Conservation (phyloP, 805 yeast genomes). For the Clavispora asparagi region DNA sequence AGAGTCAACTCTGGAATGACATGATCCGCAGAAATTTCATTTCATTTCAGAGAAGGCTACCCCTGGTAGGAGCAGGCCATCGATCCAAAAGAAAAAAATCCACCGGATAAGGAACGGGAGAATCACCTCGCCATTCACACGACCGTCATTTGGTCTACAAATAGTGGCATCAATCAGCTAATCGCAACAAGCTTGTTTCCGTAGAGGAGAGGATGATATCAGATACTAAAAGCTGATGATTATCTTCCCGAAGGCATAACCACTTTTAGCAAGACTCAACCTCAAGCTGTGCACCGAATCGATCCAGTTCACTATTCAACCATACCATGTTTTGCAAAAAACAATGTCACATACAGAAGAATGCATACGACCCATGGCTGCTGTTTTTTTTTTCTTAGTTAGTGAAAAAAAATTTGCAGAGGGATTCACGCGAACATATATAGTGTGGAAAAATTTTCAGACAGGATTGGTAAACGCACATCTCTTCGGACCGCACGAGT, state of each 20-base stretch:
- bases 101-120: background rate
- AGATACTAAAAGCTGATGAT: constrained; percentile 6
- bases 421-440: constrained; percentile 4
- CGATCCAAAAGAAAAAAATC: background rate
- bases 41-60: background rate
- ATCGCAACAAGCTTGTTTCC: constrained; percentile 1
- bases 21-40: background rate
- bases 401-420: constrained; percentile 8
- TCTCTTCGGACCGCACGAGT: background rate
- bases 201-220: constrained; percentile 5
- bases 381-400: constrained; percentile 29
- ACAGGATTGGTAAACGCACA: background rate
- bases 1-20: background rate
- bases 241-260: constrained; percentile 1
- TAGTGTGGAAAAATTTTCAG: constrained; percentile 17
- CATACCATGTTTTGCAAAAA: constrained; percentile 12
- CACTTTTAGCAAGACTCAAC: constrained; percentile 29
- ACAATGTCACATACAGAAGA: constrained; percentile 72
- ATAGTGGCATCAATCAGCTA: constrained; percentile 52
- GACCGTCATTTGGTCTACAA: constrained; percentile 16
- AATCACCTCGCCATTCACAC: constrained; percentile 6
- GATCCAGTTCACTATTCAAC: constrained; percentile 22
- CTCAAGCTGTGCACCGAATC: constrained; percentile 18
- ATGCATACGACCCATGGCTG: constrained; percentile 99
- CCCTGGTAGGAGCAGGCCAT: background rate